Base-by-base conservation (phyloP, 495 filamentous ascomycete species). In the Rostrohypoxylon terebratum region DNA sequence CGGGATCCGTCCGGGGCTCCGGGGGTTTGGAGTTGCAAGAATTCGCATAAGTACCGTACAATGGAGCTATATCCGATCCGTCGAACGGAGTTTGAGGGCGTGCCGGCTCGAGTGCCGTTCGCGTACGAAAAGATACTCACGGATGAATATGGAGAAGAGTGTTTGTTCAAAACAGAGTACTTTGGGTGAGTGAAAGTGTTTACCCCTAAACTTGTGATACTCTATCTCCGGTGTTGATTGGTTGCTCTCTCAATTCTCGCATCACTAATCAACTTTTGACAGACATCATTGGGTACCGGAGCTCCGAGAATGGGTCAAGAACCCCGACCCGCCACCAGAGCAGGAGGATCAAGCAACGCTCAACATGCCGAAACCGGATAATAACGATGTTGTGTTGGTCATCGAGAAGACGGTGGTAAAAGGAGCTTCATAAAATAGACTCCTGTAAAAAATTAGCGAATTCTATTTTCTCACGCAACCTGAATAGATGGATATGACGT, bases 21-120 rank as follows among this genome's bases (percentile, higher is more conserved):
- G 1, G 89, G 90, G 2, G 79, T 91, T n/a, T 92, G 90, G 90
- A 88, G 87, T 73, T 95, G 93, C 78, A 96, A 96, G 84, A 94
- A 96, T 71, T 86, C 85, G 74, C 93, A 97, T 77, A 81, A 83
- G 10, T 97, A 96, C 36, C 58, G 84, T 78, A 87, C 87, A 47
- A 82, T 82, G 34, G 89, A 96, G 71, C 87, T 98, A 36, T 97
- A 90, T 79, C 94, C 94, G 4, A 77, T 97, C 70, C 84, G 93
- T 16, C 88, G 91, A 51, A 93, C 90, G 63, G 82, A 86, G 66
- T 97, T 94, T 73, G 94, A 97, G 80, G 92, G 87, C 55, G 85
- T 90, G 20, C 84, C 87, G 11, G 93, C 93, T 13, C 88, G 88
- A 75, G 86, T 97, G 57, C 94, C 94, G 7, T 94, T 87, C 72